Evolutionary conservation across 257 asterid species (phyloP).

Genomic region (Ophiorrhiza pumila): DNA sequence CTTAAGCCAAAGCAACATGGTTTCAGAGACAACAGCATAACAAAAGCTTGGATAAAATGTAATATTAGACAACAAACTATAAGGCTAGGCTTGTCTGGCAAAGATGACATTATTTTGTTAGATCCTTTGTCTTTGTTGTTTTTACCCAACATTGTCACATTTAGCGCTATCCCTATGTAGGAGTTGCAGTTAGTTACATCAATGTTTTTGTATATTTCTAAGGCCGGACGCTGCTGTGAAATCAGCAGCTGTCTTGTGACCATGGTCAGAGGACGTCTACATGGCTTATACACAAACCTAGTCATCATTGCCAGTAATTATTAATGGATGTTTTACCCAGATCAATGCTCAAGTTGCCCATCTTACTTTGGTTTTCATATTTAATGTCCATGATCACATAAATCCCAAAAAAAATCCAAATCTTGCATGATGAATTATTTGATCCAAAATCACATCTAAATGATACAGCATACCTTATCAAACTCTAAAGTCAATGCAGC

Average conservation of each 20-base stretch:
- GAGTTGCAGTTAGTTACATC: background rate
- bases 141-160: background rate
- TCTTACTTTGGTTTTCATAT: background rate
- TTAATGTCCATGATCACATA: background rate
- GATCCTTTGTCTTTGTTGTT: background rate
- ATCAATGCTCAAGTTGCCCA: background rate
- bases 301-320: too few relatives aligned
- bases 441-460: background rate
- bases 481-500: slow-evolving; percentile 82
- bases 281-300: background rate
- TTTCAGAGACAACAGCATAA: background rate
- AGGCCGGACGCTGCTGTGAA: background rate
- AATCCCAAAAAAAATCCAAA: background rate
- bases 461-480: slow-evolving; percentile 65
- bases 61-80: background rate
- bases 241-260: background rate
- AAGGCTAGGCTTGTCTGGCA: background rate
- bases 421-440: background rate
- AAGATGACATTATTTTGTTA: background rate
- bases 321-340: background rate
- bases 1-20: background rate
- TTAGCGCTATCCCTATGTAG: background rate
- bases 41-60: background rate
- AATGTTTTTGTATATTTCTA: background rate
- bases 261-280: background rate